Percentiles rank a stretch among this genome's conserved stretches.
phyloP scores from a whole-genome alignment of 257 asterid genomes.

The Misopates orontium region DNA sequence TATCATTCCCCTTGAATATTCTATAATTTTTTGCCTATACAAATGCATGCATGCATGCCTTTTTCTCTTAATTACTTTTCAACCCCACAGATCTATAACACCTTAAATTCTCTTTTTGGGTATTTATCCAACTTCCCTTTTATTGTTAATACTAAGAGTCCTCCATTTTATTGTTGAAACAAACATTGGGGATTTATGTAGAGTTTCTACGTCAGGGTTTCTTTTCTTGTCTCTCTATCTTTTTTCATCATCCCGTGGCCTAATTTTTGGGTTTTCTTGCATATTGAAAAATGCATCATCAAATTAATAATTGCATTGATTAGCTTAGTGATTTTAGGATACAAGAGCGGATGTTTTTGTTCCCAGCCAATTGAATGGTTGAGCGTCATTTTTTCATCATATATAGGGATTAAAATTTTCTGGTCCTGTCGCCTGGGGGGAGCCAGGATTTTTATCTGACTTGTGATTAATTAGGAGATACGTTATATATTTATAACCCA shows the following conservation, averaged over 20 bases:
- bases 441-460: no score
- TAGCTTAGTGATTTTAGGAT: conserved; percentile 26
- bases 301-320: neutral
- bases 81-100: no score
- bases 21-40: conserved; percentile 2
- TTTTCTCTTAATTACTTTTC: no score
- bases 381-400: neutral
- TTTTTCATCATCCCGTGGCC: neutral
- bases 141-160: no score
- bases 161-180: no score
- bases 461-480: no score
- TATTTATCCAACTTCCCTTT: no score
- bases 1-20: conserved; percentile 6
- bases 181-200: no score
- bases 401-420: no score
- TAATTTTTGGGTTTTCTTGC: conserved; percentile 12
- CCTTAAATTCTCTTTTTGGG: no score
- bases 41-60: neutral
- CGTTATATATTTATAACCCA: no score
- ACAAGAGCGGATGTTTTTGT: conserved; percentile 7
- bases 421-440: no score
- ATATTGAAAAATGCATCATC: neutral
- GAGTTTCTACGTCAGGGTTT: neutral
- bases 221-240: neutral
- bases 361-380: conserved; percentile 26